Evolutionary conservation across 441 rosid genomes (phyloP), one percentile per base, ranked within the genome.

Genomic region (Eruca vesicaria): DNA sequence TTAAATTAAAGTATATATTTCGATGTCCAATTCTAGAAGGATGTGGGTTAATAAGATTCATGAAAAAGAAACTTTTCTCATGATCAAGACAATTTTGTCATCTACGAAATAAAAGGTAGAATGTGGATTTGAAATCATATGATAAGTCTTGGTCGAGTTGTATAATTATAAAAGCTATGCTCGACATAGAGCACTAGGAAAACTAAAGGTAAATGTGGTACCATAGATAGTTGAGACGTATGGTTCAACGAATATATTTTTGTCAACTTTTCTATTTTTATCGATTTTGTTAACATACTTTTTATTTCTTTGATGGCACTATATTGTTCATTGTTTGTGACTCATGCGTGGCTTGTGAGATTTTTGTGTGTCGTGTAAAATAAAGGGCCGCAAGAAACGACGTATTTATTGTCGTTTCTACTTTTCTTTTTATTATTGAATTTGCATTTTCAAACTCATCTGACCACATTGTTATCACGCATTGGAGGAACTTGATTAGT

Each of bases 321-420:
- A n/a, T 35, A 48, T 48, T 59, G 72, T 58, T 71, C 45, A 45
- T 58, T 65, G 45, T 29, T 64, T 45, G 63, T 66, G 72, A 77
- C 63, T 77, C 80, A 71, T 77, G 56, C 67, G 62, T 77, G 15
- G 55, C 66, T 70, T 57, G 53, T 66, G 72, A 9, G 18, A 48
- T 23, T 33, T 31, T 66, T 76, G 56, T 63, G 53, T 69, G 58
- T 64, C 43, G 66, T 32, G 41, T 70, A n/a, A 66, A 23, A 43
- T 66, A 66, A 77, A 71, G 63, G 63, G 68, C 14, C 36, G 26
- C 63, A 35, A 33, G 67, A 77, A 58, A 77, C 80, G 63, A 71
- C 72, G 76, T 71, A 59, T 23, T 21, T 12, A 35, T 71, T 71
- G 36, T n/a, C 76, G 48, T 71, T 59, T 66, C 3, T 35, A n/a